Evolutionary conservation across 2,329 filamentous ascomycete species (phyloP).

Genomic region (Fusarium sp.): DNA sequence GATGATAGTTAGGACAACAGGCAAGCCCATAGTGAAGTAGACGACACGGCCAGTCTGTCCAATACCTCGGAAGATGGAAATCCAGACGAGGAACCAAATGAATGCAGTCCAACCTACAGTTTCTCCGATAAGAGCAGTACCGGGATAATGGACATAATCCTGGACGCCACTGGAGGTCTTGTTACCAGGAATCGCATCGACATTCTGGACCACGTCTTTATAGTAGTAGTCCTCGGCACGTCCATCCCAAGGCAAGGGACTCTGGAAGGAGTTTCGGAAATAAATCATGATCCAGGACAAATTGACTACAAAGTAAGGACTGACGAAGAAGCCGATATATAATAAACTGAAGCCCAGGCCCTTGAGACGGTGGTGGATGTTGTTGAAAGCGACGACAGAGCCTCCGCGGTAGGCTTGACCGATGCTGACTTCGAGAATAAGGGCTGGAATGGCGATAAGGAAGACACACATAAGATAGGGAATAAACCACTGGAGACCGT

Average conservation of each 20-base stretch:
- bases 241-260: conserved; percentile 64
- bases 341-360: conserved; percentile 64
- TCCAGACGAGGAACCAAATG: conserved; percentile 69
- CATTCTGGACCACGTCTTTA: conserved; percentile 60
- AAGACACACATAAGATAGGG: conserved; percentile 67
- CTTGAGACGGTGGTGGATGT: conserved; percentile 63
- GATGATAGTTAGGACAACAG: conserved; percentile 66
- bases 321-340: conserved; percentile 65
- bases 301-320: conserved; percentile 67
- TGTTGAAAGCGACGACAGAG: conserved; percentile 65
- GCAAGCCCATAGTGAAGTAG: conserved; percentile 71
- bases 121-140: conserved; percentile 61
- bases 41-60: conserved; percentile 68
- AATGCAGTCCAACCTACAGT: conserved; percentile 69
- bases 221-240: conserved; percentile 64
- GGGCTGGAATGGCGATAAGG: conserved; percentile 65
- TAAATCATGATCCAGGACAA: conserved; percentile 70
- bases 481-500: conserved; percentile 70
- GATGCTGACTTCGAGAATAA: conserved; percentile 72
- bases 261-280: conserved; percentile 66
- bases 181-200: conserved; percentile 54
- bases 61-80: conserved; percentile 69
- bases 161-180: conserved; percentile 54
- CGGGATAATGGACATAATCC: conserved; percentile 60
- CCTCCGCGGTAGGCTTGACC: conserved; percentile 72